Evolutionary conservation across 2,329 filamentous ascomycete species (phyloP), one percentile per base, ranked within the genome.

Genomic region (Cercospora sp.): DNA sequence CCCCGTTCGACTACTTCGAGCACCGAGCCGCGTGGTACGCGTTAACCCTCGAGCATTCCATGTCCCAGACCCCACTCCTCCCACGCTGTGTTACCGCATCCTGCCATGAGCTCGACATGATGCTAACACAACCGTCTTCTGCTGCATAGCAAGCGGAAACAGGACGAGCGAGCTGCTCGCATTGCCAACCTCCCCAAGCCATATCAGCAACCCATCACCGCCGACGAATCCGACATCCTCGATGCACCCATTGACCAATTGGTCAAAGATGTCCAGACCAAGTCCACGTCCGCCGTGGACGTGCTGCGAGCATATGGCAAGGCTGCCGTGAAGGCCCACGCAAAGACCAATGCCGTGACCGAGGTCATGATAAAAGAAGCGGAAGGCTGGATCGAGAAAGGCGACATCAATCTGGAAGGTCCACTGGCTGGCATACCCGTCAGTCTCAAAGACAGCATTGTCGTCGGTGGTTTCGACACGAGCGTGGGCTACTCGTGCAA

Each of bases 241-340:
- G 83, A 88, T 68, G 89, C 87, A 68, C 88, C 92, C 13, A 95
- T 97, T 68, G 88, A 90, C 71, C 84, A 91, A 66, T 87, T 97
- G 3, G 93, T 97, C 5, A 81, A 89, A 69, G 87, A 90, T 81
- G 91, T 97, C 3, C 92, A 94, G 33, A 85, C 87, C n/a, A 86
- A 89, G 55, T 80, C 84, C 63, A 83, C 88, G 60, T 84, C 86
- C 12, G 89, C 94, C 0, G 78, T 90, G 26, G 89, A 93, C 69
- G 87, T 97, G 58, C 87, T 97, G n/a, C 88, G 85, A 68, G 89
- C 93, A 10, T 98, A 97, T 78, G 91, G 91, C 75, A 97, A 96
- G 79, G 89, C 94, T 20, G 91, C 94, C 0, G 78, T 97, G 63
- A 90, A 89, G 75, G 94, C 93, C 1, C 94, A 97, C 40, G 86